Evolutionary conservation across 2,329 filamentous ascomycete genomes (phyloP).

Genomic region (Aspergillus phoenicis): DNA sequence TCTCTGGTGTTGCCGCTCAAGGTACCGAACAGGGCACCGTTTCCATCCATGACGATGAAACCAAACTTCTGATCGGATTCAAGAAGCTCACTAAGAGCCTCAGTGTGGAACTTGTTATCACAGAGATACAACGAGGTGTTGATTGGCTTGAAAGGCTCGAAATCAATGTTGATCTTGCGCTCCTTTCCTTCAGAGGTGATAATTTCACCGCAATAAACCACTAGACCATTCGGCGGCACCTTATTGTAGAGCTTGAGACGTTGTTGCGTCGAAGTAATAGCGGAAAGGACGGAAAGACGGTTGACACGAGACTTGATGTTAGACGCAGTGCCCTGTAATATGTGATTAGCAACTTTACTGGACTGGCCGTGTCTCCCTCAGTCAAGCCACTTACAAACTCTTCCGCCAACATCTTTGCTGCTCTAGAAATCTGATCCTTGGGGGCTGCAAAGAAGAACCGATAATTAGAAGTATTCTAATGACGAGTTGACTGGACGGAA

Average conservation of each 20-base stretch:
- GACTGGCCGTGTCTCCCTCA: background rate
- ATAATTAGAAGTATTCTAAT: constrained; percentile 22
- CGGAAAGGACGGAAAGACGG: constrained; percentile 93
- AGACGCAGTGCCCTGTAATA: constrained; percentile 81
- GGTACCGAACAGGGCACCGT: constrained; percentile 95
- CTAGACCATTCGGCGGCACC: constrained; percentile 94
- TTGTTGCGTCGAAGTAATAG: constrained; percentile 98
- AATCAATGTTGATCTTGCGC: constrained; percentile 99
- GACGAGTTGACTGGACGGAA: constrained; percentile 2
- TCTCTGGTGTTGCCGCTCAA: constrained; percentile 97
- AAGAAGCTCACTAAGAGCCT: constrained; percentile 92
- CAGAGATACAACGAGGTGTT: constrained; percentile 99
- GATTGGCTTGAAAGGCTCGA: constrained; percentile 99
- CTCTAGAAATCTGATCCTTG: constrained; percentile 95
- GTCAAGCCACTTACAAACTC: constrained; percentile 73
- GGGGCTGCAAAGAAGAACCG: constrained; percentile 62
- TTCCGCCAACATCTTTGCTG: constrained; percentile 99
- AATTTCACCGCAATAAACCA: constrained; percentile 99
- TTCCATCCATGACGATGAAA: constrained; percentile 99
- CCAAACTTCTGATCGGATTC: constrained; percentile 99
- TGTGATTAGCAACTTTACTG: constrained; percentile 13
- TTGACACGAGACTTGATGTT: constrained; percentile 99
- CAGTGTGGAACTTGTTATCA: constrained; percentile 99
- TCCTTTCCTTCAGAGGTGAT: constrained; percentile 98
- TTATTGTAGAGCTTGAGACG: constrained; percentile 99